phyloP scores from a whole-genome alignment of 768 basidiomycete genomes.

The Lactarius evosmus region DNA sequence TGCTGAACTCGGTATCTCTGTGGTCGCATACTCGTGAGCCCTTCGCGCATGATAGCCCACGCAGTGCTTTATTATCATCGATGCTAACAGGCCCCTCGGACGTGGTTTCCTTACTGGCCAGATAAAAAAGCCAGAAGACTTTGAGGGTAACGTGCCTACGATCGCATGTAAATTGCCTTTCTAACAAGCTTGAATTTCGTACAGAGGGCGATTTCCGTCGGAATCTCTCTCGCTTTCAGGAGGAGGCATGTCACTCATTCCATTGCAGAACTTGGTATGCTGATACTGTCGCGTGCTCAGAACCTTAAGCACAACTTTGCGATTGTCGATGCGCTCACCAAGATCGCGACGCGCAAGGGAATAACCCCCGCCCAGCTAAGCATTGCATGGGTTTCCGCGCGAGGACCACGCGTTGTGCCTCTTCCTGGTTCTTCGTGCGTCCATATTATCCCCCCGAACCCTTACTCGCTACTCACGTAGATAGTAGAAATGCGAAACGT shows the following conservation, averaged over 20 bases:
- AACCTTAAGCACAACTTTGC: constrained; percentile 42
- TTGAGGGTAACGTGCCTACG: constrained; percentile 30
- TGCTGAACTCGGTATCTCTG: constrained; percentile 52
- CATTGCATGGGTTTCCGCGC: constrained; percentile 40
- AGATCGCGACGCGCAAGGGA: constrained; percentile 42
- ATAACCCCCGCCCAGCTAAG: constrained; percentile 41
- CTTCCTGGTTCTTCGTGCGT: constrained; percentile 46
- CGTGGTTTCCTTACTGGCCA: constrained; percentile 52
- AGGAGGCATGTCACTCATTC: constrained; percentile 32
- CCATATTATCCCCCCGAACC: background rate
- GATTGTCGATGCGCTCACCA: constrained; percentile 41
- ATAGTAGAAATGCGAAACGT: constrained; percentile 39
- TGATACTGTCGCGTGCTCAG: constrained; percentile 28
- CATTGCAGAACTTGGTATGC: constrained; percentile 24
- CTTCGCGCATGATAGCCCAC: background rate
- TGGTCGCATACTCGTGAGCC: constrained; percentile 57
- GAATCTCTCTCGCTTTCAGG: constrained; percentile 37
- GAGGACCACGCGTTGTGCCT: constrained; percentile 42
- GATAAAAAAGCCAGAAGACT: constrained; percentile 40
- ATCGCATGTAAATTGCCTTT: too few relatives aligned
- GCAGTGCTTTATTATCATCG: background rate
- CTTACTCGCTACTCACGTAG: background rate
- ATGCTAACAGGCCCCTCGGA: constrained; percentile 46
- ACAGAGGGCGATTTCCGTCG: constrained; percentile 40
- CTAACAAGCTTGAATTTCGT: constrained; percentile 10